Evolutionary conservation across 805 yeast species (phyloP).

Genomic region (Diddensiella santjacobensis): DNA sequence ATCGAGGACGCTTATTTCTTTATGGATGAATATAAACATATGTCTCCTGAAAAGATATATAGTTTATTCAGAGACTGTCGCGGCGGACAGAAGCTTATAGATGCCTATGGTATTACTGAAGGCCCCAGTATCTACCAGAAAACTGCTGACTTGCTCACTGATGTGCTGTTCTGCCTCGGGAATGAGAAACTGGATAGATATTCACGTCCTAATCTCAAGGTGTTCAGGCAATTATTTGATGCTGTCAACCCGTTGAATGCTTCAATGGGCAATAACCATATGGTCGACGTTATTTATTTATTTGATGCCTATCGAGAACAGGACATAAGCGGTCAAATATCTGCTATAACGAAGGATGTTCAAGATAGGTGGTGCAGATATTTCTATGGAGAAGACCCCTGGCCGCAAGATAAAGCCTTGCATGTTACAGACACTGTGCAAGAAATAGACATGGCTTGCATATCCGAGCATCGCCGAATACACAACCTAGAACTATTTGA

Average conservation of each 20-base stretch:
- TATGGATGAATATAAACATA: conserved; percentile 10
- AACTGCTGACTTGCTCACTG: conserved; percentile 21
- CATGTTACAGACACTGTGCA: conserved; percentile 5
- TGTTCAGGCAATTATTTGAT: conserved; percentile 32
- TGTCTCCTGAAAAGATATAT: conserved; percentile 12
- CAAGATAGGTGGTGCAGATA: conserved; percentile 29
- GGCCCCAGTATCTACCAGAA: neutral
- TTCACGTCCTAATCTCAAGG: conserved; percentile 14
- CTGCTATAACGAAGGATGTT: conserved; percentile 18
- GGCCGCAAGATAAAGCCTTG: conserved; percentile 23
- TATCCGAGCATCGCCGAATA: conserved; percentile 5
- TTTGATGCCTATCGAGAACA: conserved; percentile 28
- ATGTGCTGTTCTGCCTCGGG: conserved; percentile 18
- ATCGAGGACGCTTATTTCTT: conserved; percentile 28
- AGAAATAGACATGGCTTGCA: conserved; percentile 2
- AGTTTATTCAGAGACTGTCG: conserved; percentile 1
- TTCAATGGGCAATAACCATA: conserved; percentile 31
- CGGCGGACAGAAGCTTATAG: neutral
- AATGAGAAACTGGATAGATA: conserved; percentile 16
- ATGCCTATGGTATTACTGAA: neutral
- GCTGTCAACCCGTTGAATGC: conserved; percentile 30
- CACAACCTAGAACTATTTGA: neutral
- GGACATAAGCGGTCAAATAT: conserved; percentile 9
- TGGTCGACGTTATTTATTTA: conserved; percentile 34
- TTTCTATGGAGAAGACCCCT: conserved; percentile 29